phyloP scores from a whole-genome alignment of 2,329 filamentous ascomycete species.

The Huntiella decipiens region DNA sequence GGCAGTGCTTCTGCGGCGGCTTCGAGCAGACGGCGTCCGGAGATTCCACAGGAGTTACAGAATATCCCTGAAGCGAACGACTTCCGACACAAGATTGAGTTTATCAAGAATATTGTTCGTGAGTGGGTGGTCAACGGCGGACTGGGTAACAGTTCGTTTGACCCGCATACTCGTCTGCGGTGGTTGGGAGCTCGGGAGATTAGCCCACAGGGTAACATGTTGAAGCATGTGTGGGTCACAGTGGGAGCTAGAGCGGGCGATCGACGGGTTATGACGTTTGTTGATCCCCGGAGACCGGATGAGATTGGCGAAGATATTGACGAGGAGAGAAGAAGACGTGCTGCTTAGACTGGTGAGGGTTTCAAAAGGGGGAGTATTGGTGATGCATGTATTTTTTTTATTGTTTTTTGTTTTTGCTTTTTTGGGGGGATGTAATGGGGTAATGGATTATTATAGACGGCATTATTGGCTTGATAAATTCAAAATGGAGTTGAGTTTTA shows the following conservation, averaged over 20 bases:
- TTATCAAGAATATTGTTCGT: conserved; percentile 46
- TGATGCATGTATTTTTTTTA: no score
- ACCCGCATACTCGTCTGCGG: conserved; percentile 31
- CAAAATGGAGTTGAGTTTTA: no score
- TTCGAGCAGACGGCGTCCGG: conserved; percentile 33
- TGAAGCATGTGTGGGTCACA: conserved; percentile 50
- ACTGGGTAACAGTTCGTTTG: conserved; percentile 46
- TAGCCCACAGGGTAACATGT: conserved; percentile 20
- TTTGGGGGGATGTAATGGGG: no score
- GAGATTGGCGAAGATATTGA: conserved; percentile 37
- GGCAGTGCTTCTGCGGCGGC: conserved; percentile 15
- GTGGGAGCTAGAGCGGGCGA: conserved; percentile 46
- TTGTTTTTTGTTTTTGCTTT: no score
- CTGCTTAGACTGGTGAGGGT: no score
- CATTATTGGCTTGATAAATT: no score
- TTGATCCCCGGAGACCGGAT: conserved; percentile 34
- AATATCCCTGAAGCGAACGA: conserved; percentile 53
- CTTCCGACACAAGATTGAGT: conserved; percentile 54
- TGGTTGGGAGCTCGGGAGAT: conserved; percentile 42
- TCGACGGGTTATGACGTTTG: conserved; percentile 31
- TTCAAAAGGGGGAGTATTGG: no score
- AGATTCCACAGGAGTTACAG: conserved; percentile 41
- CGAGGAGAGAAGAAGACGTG: conserved; percentile 16
- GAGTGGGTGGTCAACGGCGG: conserved; percentile 56
- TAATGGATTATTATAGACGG: no score